Conservation (phyloP, 2,329 filamentous ascomycete genomes). For the Didymella lethalis region DNA sequence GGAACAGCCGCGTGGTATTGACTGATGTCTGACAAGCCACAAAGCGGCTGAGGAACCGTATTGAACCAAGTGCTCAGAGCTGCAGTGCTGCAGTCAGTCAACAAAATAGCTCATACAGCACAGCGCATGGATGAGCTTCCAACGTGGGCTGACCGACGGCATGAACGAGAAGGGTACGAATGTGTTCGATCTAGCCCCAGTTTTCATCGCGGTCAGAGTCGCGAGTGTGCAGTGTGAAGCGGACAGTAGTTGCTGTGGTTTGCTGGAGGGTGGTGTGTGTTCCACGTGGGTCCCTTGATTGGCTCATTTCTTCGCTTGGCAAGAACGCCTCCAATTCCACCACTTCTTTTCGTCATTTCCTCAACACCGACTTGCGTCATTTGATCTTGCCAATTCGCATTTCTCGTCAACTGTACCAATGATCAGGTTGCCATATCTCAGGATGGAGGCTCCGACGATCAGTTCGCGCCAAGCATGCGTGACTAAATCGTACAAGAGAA, state of each 20-base stretch:
- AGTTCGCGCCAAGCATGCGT: not conserved
- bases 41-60: constrained; percentile 7
- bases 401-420: not conserved
- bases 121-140: constrained; percentile 3
- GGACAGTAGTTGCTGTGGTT: constrained; percentile 1
- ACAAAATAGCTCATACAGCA: constrained; percentile 1
- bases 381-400: not conserved
- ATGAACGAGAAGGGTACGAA: constrained; percentile 1
- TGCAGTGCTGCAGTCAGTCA: constrained; percentile 2
- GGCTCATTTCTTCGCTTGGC: constrained; percentile 7
- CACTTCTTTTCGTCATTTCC: not conserved
- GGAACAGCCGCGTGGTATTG: constrained; percentile 4
- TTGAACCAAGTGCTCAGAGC: not conserved
- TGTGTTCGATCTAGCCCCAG: not conserved
- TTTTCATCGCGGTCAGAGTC: not conserved
- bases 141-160: constrained; percentile 7
- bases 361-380: not conserved
- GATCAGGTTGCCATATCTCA: too few species aligned
- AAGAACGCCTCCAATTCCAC: constrained; percentile 10
- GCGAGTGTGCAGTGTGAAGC: constrained; percentile 2
- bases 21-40: constrained; percentile 7
- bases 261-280: constrained; percentile 4
- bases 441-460: not conserved
- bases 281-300: constrained; percentile 18
- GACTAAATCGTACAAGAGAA: not conserved